A percentile compares a stretch with the other conserved stretches of the same genome.
Conservation (phyloP, 129 eudicot species). For the Chrysanthemum seticuspe region DNA sequence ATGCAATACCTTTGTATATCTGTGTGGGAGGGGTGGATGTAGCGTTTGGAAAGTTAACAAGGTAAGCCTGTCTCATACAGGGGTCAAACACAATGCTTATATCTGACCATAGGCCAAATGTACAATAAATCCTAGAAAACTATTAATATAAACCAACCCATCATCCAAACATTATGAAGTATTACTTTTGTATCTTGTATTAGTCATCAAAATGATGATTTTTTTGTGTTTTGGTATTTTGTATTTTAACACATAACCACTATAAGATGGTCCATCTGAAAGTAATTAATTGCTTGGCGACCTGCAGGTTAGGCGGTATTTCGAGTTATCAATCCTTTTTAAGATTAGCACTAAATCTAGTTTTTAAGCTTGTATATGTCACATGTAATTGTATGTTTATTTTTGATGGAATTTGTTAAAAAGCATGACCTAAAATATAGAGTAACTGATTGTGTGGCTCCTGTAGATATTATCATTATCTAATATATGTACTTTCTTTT, state of each 20-base stretch:
- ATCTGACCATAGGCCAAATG: not conserved
- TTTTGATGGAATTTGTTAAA: not conserved
- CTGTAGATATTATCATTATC: not conserved
- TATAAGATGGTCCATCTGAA: not conserved
- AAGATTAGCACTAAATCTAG: not conserved
- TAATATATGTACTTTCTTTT: constrained; percentile 11
- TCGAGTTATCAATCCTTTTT: not conserved
- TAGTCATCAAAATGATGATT: not conserved
- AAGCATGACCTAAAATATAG: not conserved
- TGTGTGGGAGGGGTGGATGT: too few relatives aligned
- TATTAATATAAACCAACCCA: not conserved
- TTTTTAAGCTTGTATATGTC: not conserved
- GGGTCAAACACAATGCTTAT: not conserved
- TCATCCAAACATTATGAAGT: not conserved
- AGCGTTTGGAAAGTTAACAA: not conserved
- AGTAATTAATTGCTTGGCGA: not conserved
- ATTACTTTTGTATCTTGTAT: not conserved
- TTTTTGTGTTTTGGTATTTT: not conserved
- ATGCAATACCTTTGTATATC: too few relatives aligned
- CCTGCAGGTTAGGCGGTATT: not conserved
- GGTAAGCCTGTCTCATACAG: not conserved
- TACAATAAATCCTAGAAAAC: not conserved
- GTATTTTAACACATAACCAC: not conserved
- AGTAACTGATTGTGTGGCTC: constrained; percentile 13
- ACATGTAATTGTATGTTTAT: not conserved